Conservation (phyloP, 352 stramenopile genomes). For the Thraustochytrium striatum region DNA sequence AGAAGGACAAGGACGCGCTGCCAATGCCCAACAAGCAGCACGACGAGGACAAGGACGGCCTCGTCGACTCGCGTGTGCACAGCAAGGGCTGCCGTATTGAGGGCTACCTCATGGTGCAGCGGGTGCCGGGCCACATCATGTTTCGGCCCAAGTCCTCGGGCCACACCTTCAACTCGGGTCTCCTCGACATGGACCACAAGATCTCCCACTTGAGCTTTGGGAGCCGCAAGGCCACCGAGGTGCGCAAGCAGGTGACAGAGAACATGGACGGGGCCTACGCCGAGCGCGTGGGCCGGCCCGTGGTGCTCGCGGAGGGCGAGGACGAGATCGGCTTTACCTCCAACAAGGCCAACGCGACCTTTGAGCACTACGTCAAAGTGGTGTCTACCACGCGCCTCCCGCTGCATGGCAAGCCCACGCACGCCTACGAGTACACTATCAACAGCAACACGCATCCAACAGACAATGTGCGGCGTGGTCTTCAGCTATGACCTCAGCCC, state of each 20-base stretch:
- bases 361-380: conserved; percentile 50
- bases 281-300: not conserved
- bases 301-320: conserved; percentile 17
- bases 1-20: conserved; percentile 27
- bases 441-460: conserved; percentile 19
- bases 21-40: conserved; percentile 1
- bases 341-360: conserved; percentile 7
- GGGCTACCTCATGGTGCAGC: conserved; percentile 42
- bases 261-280: conserved; percentile 24
- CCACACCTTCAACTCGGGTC: conserved; percentile 39
- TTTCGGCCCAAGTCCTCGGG: conserved; percentile 20
- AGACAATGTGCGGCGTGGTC: not conserved
- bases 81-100: conserved; percentile 27
- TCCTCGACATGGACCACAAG: conserved; percentile 35
- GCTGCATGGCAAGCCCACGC: not conserved
- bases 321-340: conserved; percentile 44
- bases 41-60: conserved; percentile 42
- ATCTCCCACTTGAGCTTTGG: conserved; percentile 44
- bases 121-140: conserved; percentile 24
- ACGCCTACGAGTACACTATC: conserved; percentile 49
- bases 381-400: conserved; percentile 16
- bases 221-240: not conserved
- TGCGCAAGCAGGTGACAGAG: not conserved
- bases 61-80: conserved; percentile 27
- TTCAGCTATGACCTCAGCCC: conserved; percentile 41